Base-by-base conservation (phyloP, 2,329 filamentous ascomycete genomes). In the Alternaria gansuensis region DNA sequence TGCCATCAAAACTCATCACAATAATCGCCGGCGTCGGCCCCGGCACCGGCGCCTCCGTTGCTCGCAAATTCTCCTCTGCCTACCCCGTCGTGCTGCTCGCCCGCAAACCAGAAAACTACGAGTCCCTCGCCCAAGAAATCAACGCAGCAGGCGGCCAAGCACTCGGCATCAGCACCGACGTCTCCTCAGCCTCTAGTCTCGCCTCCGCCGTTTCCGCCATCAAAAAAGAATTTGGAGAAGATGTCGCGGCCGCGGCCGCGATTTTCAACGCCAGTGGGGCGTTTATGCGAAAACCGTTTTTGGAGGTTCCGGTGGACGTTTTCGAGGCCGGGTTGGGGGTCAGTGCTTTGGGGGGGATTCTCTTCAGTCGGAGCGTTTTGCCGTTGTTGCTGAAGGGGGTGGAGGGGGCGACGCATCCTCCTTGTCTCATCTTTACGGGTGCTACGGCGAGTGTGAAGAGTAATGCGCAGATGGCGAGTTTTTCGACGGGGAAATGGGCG, bases 391-490 rank as follows among this genome's bases (percentile, higher is more conserved):
- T 93, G 2, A 82, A 87, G 23, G 82, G 88, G 0, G 84, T 87
- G 0, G 69, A 79, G 37, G 69, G 77, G 33, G 41, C 84, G 0
- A 81, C 84, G 31, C 78, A 92, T 71, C 91, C 92, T 4, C 92
- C 92, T 0, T 89, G 90, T 0, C 81, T 97, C 21, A 89, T 97
- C 70, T 90, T 96, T 77, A 96, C 93, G 0, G 93, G 93, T 31
- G 92, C 93, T 0, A 96, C 93, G 0, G 93, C 92, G 0, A 91
- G 89, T 0, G 67, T 94, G 17, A 90, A 88, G 69, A 90, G 90
- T 4, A 89, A 87, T 10, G 87, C 91, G 0, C 80, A 82, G 11
- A 90, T 92, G 75, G 81, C 87, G 1, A 80, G 85, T 7, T 96
- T 97, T 71, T 89, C 92, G 0, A 86, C 88, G 2, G 90, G 89